Base-by-base conservation (phyloP, 2,329 filamentous ascomycete species). In the Delphinella strobiligena region DNA sequence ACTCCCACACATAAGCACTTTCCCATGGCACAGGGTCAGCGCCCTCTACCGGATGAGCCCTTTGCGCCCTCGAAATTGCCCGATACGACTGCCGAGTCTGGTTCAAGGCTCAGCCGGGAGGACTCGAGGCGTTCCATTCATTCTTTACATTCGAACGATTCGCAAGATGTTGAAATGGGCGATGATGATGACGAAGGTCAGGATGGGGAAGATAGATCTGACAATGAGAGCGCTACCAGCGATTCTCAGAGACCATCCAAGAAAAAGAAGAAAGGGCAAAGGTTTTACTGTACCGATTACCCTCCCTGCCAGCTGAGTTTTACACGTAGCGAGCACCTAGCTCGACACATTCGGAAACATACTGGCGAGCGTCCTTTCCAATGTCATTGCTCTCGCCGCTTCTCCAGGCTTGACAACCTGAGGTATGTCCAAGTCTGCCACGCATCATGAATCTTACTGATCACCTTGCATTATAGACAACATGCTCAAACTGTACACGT, bases 401-500 rank as follows among this genome's bases (percentile, higher is more conserved):
- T 98, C 59, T 96, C 91, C 8, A 77, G 89, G 36, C 73, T 96
- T 34, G 89, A 98, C 60, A 98, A 98, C 55, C 67, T 98, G 37
- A 33, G 39, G 22, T 27, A 27, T 27, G 22, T 7, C 7, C 12
- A 12, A 7, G 22, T 27, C 12, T 12, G 7, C 22, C 12, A 7
- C 22, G 12, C 22, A 27, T 12, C 22, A 27, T 27, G 22, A n/a
- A n/a, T n/a, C n/a, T n/a, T 27, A 27, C 22, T 27, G 7, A 27
- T 12, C 12, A 27, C 7, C 22, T 12, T 27, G 7, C 12, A 7
- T 12, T 27, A 7, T 12, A 78, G 91, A 43, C 91, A 98, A 58
- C 91, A 98, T 68, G 91, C 91, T 33, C 88, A 95, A 60, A 96
- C 91, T 0, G 91, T 98, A 1, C 91, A 98, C 58, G 83, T 93